A percentile compares a stretch with the other conserved stretches of the same genome.
phyloP scores from a whole-genome alignment of 2,329 filamentous ascomycete genomes.

The Taxawa tesnikishii region DNA sequence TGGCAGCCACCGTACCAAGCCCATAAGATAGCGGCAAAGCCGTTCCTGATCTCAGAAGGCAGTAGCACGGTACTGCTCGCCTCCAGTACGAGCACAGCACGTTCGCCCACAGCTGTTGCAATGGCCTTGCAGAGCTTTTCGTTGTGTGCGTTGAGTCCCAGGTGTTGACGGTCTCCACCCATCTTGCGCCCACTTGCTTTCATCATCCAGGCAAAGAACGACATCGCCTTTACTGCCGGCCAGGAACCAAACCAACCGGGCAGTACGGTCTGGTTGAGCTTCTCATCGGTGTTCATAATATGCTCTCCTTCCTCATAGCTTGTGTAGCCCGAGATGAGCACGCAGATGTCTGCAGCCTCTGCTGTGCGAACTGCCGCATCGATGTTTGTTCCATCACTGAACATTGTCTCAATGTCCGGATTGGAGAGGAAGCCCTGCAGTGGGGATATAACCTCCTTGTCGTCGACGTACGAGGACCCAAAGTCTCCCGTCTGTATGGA shows the following conservation, averaged over 20 bases:
- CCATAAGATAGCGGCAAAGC: too few species aligned
- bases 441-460: slow-evolving; percentile 7
- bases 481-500: slow-evolving; percentile 8
- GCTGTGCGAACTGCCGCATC: slow-evolving; percentile 4
- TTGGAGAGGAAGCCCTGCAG: slow-evolving; percentile 7
- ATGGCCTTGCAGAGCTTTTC: slow-evolving; percentile 7
- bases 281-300: slow-evolving; percentile 7
- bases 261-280: too few species aligned
- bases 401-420: too few species aligned
- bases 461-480: slow-evolving; percentile 7
- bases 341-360: slow-evolving; percentile 3
- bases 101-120: too few species aligned
- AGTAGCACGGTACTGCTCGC: too few species aligned
- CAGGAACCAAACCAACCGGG: too few species aligned
- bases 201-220: too few species aligned
- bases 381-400: too few species aligned
- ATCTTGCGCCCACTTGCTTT: too few species aligned
- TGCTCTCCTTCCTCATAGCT: slow-evolving; percentile 8
- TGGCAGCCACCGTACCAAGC: slow-evolving; percentile 10
- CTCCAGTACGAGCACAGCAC: too few species aligned
- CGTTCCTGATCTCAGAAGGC: too few species aligned
- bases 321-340: slow-evolving; percentile 7
- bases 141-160: slow-evolving; percentile 5
- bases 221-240: too few species aligned
- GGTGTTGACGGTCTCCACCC: slow-evolving; percentile 9